Base-by-base conservation (phyloP, 768 basidiomycete species). In the Omphalotus guepiniiformis region DNA sequence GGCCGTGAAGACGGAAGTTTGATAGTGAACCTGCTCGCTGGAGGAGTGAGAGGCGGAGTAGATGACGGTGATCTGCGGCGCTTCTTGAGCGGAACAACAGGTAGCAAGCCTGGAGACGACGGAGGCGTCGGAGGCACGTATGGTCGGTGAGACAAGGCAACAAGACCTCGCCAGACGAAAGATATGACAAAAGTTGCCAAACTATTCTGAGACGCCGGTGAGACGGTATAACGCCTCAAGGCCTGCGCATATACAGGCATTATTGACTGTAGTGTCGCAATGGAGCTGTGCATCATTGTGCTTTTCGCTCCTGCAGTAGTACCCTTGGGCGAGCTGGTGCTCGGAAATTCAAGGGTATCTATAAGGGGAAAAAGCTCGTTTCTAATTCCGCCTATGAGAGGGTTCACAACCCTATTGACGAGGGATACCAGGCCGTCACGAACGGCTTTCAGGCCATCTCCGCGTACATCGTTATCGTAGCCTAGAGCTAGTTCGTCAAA, bases 141-240 rank as follows among this genome's bases (percentile, higher is more conserved):
- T 11, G 70, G 67, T n/a, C 89, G 78, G 60, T 86, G 75, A 9
- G 85, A 73, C 25, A 91, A 58, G 18, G 85, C 83, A 22, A 89
- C 79, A 42, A 90, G 70, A 6, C 77, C 80, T 18, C 78, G 82
- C 88, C 89, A 92, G 2, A 87, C 65, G 1, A 87, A 62, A 15
- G 80, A 81, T 55, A 90, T 88, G 52, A 88, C 72, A 53, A 89
- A 75, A 2, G 82, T 78, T 1, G 86, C 85, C 13, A 90, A 71
- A 1, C 73, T 65, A 13, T 78, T 66, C 54, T 92, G 84, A 0
- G 83, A 74, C 7, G 73, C 59, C 11, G 71, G 63, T 11, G 76
- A 73, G 4, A 71, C 62, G 6, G 80, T 79, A 60, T 80, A 84
- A 11, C 79, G 75, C 12, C 65, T 60, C 27, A 90, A 66, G 28